Conservation (phyloP, 257 asterid genomes). For the Phtheirospermum japonicum region DNA sequence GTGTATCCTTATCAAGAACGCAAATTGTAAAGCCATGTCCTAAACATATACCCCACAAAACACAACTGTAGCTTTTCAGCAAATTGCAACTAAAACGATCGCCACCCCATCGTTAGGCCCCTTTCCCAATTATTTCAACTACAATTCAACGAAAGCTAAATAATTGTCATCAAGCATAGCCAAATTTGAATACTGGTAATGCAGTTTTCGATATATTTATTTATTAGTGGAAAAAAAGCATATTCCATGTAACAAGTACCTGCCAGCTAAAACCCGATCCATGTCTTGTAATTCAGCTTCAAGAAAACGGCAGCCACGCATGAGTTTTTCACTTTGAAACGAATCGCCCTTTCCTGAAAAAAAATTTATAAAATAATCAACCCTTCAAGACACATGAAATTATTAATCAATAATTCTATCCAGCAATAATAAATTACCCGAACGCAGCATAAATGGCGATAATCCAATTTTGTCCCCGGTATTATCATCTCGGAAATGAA, state of each 20-base stretch:
- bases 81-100: conserved; percentile 30
- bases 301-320: conserved; percentile 93
- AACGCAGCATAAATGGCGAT: conserved; percentile 74
- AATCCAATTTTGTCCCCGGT: conserved; percentile 89
- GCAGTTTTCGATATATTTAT: conserved; percentile 10
- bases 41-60: conserved; percentile 39
- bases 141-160: conserved; percentile 28
- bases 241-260: conserved; percentile 39
- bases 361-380: background rate
- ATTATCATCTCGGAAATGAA: conserved; percentile 85
- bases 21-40: conserved; percentile 25
- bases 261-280: conserved; percentile 81
- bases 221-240: background rate
- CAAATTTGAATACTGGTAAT: conserved; percentile 19
- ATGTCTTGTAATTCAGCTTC: conserved; percentile 95
- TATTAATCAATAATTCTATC: background rate
- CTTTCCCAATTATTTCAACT: conserved; percentile 34
- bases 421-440: conserved; percentile 45
- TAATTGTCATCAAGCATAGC: conserved; percentile 29
- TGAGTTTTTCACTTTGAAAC: conserved; percentile 73
- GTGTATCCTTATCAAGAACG: too few species aligned
- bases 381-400: background rate
- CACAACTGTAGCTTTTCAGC: conserved; percentile 21
- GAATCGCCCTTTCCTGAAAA: conserved; percentile 72
- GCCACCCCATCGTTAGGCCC: conserved; percentile 30